These are phyloP conservation scores for Coccinonectria pachysandricola DNA, from an alignment of 2,329 filamentous ascomycete species.

Conservation along the genomic window DNA sequence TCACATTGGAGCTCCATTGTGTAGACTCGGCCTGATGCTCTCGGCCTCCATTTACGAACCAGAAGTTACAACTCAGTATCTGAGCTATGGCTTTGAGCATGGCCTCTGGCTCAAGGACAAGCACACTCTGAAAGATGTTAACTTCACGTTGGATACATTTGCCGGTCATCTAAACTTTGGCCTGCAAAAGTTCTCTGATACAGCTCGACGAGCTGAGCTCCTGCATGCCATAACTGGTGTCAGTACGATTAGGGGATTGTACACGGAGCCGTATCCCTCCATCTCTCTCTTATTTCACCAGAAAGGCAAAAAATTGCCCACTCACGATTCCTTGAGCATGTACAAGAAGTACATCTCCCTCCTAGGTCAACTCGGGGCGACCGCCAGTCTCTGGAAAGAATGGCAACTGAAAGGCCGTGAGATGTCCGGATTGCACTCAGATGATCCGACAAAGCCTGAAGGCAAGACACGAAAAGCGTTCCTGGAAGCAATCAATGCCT, in stretches of 20 bases:
- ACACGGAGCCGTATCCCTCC: neutral
- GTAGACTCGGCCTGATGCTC: slow-evolving; percentile 20
- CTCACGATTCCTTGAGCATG: slow-evolving; percentile 8
- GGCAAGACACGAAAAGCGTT: slow-evolving; percentile 7
- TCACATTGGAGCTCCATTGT: slow-evolving; percentile 18
- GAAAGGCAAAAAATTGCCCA: too few relatives aligned
- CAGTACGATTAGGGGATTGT: slow-evolving; percentile 8
- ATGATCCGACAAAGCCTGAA: slow-evolving; percentile 2
- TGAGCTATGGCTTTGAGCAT: slow-evolving; percentile 12
- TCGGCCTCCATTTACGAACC: slow-evolving; percentile 19
- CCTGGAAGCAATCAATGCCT: slow-evolving; percentile 7
- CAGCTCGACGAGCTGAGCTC: slow-evolving; percentile 14
- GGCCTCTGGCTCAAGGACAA: slow-evolving; percentile 6
- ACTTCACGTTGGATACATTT: slow-evolving; percentile 12
- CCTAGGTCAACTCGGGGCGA: slow-evolving; percentile 22
- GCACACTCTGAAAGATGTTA: slow-evolving; percentile 12
- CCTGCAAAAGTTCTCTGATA: slow-evolving; percentile 2
- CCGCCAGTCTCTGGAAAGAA: slow-evolving; percentile 22
- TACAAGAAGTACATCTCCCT: slow-evolving; percentile 19
- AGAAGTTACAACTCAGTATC: slow-evolving; percentile 15
- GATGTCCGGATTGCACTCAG: too few relatives aligned
- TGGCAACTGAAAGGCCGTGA: slow-evolving; percentile 11
- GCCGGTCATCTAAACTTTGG: slow-evolving; percentile 4
- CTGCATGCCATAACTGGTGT: slow-evolving; percentile 21
- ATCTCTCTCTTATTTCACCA: neutral